Percentiles rank a stretch among this genome's conserved stretches.
Conservation (phyloP, 139 green algal genomes). For the Chlamydomonas sp. region DNA sequence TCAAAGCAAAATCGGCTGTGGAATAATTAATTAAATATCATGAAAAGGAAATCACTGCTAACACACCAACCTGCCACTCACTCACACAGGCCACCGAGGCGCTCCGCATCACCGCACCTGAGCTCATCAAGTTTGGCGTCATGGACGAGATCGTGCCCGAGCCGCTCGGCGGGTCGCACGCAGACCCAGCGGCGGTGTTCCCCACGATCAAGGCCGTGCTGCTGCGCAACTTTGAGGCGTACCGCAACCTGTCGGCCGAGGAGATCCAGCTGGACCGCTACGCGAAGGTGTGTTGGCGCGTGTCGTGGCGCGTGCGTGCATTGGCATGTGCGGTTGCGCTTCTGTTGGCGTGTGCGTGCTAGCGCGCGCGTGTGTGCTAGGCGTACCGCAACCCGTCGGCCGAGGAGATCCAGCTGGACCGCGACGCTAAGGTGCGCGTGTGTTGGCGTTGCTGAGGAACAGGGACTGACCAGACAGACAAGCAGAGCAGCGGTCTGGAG, state of each 20-base stretch:
- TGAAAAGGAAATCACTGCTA: no score
- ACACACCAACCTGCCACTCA: neutral
- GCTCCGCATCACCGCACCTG: slow-evolving; percentile 79
- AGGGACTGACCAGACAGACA: no score
- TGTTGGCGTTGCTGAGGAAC: no score
- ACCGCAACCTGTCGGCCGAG: slow-evolving; percentile 55
- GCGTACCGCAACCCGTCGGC: slow-evolving; percentile 58
- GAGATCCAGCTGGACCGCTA: slow-evolving; percentile 83
- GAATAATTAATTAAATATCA: no score
- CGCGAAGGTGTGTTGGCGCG: no score
- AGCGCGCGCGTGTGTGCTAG: no score
- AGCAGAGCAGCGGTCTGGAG: no score
- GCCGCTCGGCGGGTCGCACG: slow-evolving; percentile 83
- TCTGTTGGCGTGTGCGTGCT: no score
- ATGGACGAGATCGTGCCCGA: slow-evolving; percentile 87
- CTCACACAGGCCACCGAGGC: slow-evolving; percentile 74
- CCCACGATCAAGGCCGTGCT: slow-evolving; percentile 77
- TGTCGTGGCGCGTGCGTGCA: no score
- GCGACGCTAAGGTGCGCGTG: slow-evolving; percentile 81
- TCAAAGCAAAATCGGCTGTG: no score
- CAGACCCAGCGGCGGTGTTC: slow-evolving; percentile 77
- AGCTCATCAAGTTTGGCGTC: slow-evolving; percentile 77
- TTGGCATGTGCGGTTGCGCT: no score
- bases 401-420: slow-evolving; percentile 74
- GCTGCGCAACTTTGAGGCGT: slow-evolving; percentile 40